Percentiles rank a stretch among this genome's conserved stretches.
Evolutionary conservation across 78 protist genomes (phyloP).

Genomic region (Dictyostelium brefeldianum): DNA sequence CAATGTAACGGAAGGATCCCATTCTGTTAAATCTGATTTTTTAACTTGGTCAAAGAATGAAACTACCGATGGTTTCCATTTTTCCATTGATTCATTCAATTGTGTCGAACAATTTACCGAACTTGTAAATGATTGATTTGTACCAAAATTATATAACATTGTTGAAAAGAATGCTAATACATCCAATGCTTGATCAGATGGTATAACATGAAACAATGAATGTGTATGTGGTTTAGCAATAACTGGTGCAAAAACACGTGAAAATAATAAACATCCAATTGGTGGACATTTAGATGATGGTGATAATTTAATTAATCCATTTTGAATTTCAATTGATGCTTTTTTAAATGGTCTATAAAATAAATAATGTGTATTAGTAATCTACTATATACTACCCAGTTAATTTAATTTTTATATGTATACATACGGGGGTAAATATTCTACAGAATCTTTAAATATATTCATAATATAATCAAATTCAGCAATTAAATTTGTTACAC

Average conservation of each 20-base stretch:
- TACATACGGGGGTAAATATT: slow-evolving; percentile 73
- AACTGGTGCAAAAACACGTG: slow-evolving; percentile 52
- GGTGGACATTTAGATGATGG: slow-evolving; percentile 37
- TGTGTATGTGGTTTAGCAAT: slow-evolving; percentile 42
- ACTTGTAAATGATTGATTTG: slow-evolving; percentile 36
- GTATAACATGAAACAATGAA: slow-evolving; percentile 42
- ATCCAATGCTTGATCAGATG: slow-evolving; percentile 53
- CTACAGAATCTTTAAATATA: slow-evolving; percentile 39
- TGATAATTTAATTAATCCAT: slow-evolving; percentile 31
- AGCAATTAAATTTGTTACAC: slow-evolving; percentile 31
- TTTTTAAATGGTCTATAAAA: slow-evolving; percentile 32
- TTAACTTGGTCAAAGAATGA: slow-evolving; percentile 18
- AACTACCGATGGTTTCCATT: background rate
- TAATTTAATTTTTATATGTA: too few species aligned
- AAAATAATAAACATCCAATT: slow-evolving; percentile 52
- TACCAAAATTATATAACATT: slow-evolving; percentile 23
- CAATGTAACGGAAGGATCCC: slow-evolving; percentile 35
- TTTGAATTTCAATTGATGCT: slow-evolving; percentile 37
- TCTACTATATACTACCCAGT: background rate
- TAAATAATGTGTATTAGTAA: too few species aligned
- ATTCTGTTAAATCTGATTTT: slow-evolving; percentile 65
- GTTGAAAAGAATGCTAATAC: slow-evolving; percentile 36
- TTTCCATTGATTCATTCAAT: slow-evolving; percentile 32
- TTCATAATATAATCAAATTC: slow-evolving; percentile 49
- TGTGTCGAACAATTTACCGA: background rate